Conservation (phyloP, 2,329 filamentous ascomycete genomes). For the Fusarium staphyleae region DNA sequence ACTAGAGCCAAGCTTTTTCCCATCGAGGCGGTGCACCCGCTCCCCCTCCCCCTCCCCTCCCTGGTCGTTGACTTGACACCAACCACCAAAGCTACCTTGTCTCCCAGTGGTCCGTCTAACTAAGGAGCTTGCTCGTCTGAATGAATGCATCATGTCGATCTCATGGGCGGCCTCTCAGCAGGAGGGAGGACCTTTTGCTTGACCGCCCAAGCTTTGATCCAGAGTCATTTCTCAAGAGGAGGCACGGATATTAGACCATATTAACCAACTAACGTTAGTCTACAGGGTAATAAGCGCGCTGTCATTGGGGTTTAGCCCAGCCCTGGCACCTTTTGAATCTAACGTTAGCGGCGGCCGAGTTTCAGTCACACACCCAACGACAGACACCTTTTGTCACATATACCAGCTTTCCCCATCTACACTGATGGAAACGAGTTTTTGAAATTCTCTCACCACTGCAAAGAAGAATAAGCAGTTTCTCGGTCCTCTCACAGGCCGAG, state of each 20-base stretch:
- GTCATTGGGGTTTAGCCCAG: background rate
- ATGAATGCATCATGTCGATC: background rate
- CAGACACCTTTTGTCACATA: background rate
- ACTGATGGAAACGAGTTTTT: background rate
- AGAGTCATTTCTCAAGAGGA: background rate
- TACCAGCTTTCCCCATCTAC: background rate
- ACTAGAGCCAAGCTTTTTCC: background rate
- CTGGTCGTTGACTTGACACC: background rate
- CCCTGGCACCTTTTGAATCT: background rate
- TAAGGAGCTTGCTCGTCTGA: background rate
- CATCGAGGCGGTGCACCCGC: background rate
- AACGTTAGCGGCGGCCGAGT: background rate
- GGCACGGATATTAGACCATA: background rate
- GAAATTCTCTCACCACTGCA: background rate
- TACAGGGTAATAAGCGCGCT: background rate
- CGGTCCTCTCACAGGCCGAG: slow-evolving; percentile 7
- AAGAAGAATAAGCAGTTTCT: background rate
- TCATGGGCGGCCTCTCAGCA: background rate
- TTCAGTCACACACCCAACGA: background rate
- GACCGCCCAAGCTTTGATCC: background rate
- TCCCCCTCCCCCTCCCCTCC: too few relatives aligned
- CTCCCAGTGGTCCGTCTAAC: background rate
- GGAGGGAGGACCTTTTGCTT: background rate
- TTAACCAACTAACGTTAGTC: too few relatives aligned
- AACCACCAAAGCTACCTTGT: background rate